Evolutionary conservation across 1,284 basidiomycete genomes (phyloP).

Genomic region (Cutaneotrichosporon dermatis): DNA sequence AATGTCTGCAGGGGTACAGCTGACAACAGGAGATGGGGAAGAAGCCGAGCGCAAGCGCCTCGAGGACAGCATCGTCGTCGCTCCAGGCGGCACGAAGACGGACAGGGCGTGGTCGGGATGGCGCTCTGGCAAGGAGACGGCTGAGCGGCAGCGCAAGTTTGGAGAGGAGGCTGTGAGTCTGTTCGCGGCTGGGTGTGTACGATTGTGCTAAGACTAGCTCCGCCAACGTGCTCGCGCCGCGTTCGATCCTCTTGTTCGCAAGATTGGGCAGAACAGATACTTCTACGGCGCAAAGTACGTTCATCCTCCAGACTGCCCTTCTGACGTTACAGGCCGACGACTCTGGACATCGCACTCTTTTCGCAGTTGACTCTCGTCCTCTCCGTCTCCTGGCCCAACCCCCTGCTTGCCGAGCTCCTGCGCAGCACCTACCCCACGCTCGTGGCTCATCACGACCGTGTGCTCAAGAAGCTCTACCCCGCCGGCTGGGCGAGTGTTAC

Average conservation of each 20-base stretch:
- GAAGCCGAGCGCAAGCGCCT: constrained; percentile 33
- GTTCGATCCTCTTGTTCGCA: constrained; percentile 33
- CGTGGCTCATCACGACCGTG: constrained; percentile 33
- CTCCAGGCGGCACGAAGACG: constrained; percentile 37
- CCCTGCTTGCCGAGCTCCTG: constrained; percentile 42
- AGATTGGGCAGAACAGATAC: constrained; percentile 24
- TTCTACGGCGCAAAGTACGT: constrained; percentile 34
- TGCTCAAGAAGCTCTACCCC: constrained; percentile 25
- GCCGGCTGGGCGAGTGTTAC: constrained; percentile 14
- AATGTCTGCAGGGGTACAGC: not conserved
- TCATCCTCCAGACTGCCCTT: not conserved
- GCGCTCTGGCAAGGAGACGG: constrained; percentile 31
- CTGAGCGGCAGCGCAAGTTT: constrained; percentile 30
- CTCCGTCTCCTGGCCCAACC: constrained; percentile 39
- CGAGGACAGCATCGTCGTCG: constrained; percentile 32
- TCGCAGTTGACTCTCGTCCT: constrained; percentile 47
- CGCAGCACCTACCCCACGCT: constrained; percentile 33
- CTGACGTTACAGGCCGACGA: constrained; percentile 30
- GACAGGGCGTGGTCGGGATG: constrained; percentile 37
- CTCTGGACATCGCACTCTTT: constrained; percentile 44
- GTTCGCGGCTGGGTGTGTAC: not conserved
- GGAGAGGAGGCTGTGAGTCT: constrained; percentile 38
- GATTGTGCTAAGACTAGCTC: constrained; percentile 1
- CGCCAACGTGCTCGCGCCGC: constrained; percentile 19
- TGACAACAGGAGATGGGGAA: constrained; percentile 22